Conservation (phyloP, 192 early-diverging fungal species). For the Coemansia aciculifera region DNA sequence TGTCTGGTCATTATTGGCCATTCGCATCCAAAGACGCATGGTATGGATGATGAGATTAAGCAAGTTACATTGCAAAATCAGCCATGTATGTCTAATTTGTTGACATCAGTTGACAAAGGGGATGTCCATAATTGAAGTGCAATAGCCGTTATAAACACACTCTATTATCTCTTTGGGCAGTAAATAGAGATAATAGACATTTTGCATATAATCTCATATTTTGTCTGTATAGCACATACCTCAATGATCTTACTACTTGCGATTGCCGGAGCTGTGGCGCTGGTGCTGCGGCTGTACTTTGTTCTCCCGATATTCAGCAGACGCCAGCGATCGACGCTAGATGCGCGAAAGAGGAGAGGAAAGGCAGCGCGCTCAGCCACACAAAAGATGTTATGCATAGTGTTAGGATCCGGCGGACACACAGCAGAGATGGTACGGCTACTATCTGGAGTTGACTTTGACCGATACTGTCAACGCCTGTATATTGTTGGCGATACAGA, state of each 20-base stretch:
- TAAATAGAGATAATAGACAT: neutral
- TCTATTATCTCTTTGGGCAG: neutral
- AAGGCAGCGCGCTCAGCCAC: conserved; percentile 12
- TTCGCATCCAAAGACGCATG: neutral
- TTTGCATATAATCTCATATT: neutral
- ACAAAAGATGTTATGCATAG: conserved; percentile 38
- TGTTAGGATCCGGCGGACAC: conserved; percentile 72
- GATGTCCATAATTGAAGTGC: neutral
- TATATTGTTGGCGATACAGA: conserved; percentile 80
- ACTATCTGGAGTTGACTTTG: conserved; percentile 60
- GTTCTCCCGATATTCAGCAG: conserved; percentile 37
- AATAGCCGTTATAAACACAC: neutral
- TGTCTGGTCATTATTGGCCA: neutral
- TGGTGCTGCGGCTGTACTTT: conserved; percentile 31
- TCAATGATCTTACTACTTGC: conserved; percentile 1
- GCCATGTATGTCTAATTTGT: neutral
- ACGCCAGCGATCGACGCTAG: conserved; percentile 3
- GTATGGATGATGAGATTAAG: neutral
- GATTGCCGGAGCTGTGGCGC: conserved; percentile 4
- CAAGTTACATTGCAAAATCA: neutral
- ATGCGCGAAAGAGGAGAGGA: conserved; percentile 23
- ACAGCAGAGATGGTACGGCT: conserved; percentile 89
- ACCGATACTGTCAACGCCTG: conserved; percentile 61
- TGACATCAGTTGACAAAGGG: neutral
- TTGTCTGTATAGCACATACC: neutral